phyloP scores from a whole-genome alignment of 129 eudicot genomes.

The Centaurea solstitialis region DNA sequence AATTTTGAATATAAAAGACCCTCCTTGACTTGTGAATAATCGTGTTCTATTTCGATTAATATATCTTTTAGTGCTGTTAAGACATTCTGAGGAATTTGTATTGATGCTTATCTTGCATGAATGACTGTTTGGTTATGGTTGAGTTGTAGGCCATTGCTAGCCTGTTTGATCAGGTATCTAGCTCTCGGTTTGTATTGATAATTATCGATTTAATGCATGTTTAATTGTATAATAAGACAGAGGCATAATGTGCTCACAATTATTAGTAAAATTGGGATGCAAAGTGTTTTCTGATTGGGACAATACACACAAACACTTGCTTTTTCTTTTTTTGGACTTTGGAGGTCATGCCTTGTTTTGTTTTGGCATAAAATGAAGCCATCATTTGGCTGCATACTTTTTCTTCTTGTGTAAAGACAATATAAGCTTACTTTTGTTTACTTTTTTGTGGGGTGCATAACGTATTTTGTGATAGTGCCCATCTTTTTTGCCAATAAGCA shows the following conservation, averaged over 20 bases:
- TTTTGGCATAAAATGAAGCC: not conserved
- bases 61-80: not conserved
- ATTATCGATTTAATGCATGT: not conserved
- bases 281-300: not conserved
- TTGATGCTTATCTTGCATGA: conserved; percentile 12
- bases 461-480: not conserved
- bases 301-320: not conserved
- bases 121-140: not conserved
- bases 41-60: not conserved
- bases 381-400: conserved; percentile 1
- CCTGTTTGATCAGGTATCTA: not conserved
- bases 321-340: not conserved
- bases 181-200: not conserved
- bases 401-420: not conserved
- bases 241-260: not conserved
- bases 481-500: not conserved
- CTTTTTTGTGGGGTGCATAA: conserved; percentile 5
- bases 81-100: conserved; percentile 7
- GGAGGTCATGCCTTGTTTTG: not conserved
- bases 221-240: not conserved
- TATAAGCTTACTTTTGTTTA: not conserved
- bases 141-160: not conserved
- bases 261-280: not conserved
- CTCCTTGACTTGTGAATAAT: not conserved
- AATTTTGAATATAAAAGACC: not conserved